These are phyloP conservation scores for Neofusicoccum umdonicola DNA, from an alignment of 2,329 filamentous ascomycete genomes.

Conservation along the genomic window DNA sequence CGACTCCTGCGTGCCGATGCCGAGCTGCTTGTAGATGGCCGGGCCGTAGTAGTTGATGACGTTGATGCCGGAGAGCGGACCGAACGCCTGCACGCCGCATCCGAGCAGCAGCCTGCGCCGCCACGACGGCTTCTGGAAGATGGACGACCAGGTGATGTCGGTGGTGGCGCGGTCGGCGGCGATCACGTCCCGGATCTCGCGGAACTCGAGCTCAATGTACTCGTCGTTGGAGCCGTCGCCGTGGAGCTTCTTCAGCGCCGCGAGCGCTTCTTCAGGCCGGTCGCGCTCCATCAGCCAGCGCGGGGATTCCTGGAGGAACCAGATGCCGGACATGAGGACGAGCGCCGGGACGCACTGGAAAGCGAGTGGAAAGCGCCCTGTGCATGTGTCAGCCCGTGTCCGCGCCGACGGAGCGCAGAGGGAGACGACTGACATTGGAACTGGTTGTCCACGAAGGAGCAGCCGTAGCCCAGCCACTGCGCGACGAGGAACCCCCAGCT, in stretches of 20 bases:
- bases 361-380: slow-evolving; percentile 44
- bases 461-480: slow-evolving; percentile 41
- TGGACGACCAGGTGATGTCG: slow-evolving; percentile 41
- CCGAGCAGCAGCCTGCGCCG: slow-evolving; percentile 48
- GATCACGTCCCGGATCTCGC: slow-evolving; percentile 51
- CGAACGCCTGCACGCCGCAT: slow-evolving; percentile 50
- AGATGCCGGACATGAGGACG: slow-evolving; percentile 40
- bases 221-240: slow-evolving; percentile 54
- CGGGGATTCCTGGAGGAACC: slow-evolving; percentile 47
- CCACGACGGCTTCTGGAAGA: slow-evolving; percentile 45
- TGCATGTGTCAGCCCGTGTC: slow-evolving; percentile 9
- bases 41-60: slow-evolving; percentile 46
- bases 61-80: slow-evolving; percentile 49
- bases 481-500: slow-evolving; percentile 39
- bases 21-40: slow-evolving; percentile 45
- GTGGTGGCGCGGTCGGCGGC: slow-evolving; percentile 21
- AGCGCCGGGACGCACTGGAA: slow-evolving; percentile 42
- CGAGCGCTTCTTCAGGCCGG: slow-evolving; percentile 45
- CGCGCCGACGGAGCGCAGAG: slow-evolving; percentile 24
- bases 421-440: slow-evolving; percentile 24
- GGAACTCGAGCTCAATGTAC: slow-evolving; percentile 56
- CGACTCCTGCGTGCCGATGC: slow-evolving; percentile 44
- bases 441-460: slow-evolving; percentile 26
- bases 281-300: slow-evolving; percentile 51
- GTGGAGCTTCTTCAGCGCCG: slow-evolving; percentile 52